These are phyloP conservation scores for Wickerhamiella spandovensis DNA, from an alignment of 805 yeast genomes.

Conservation along the genomic window DNA sequence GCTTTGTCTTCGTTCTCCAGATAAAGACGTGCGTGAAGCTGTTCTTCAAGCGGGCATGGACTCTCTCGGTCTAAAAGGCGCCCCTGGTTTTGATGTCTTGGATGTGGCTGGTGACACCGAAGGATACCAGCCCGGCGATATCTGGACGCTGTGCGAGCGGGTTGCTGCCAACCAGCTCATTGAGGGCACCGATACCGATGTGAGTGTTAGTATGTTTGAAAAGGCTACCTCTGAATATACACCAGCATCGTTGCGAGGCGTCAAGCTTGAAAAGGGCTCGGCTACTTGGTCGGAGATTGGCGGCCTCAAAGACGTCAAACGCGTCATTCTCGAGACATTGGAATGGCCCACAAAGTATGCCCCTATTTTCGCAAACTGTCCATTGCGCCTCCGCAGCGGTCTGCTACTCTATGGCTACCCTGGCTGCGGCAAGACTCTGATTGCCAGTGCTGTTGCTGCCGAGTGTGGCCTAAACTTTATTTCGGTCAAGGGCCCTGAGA, in stretches of 20 bases:
- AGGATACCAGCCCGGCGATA: conserved; percentile 77
- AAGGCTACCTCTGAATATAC: conserved; percentile 53
- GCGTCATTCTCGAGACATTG: conserved; percentile 65
- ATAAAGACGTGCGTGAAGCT: conserved; percentile 41
- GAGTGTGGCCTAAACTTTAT: conserved; percentile 91
- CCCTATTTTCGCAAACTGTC: conserved; percentile 83
- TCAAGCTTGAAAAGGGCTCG: conserved; percentile 64
- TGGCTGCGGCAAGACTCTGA: conserved; percentile 90
- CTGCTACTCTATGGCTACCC: conserved; percentile 88
- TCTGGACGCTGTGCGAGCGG: conserved; percentile 58
- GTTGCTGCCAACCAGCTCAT: conserved; percentile 16
- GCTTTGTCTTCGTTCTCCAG: conserved; percentile 53
- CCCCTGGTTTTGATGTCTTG: conserved; percentile 27
- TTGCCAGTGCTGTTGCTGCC: conserved; percentile 87
- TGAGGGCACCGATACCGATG: not conserved
- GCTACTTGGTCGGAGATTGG: conserved; percentile 83
- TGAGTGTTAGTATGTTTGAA: conserved; percentile 29
- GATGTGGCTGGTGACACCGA: conserved; percentile 61
- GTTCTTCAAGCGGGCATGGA: conserved; percentile 34
- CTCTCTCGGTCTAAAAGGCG: conserved; percentile 10
- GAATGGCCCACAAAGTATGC: conserved; percentile 98
- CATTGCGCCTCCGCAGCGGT: conserved; percentile 80
- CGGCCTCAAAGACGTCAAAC: conserved; percentile 67
- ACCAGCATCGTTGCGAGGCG: conserved; percentile 78
- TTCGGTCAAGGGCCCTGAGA: conserved; percentile 91